Base-by-base conservation (phyloP, 306 rosid genomes). In the Dalbergia cochinchinensis region DNA sequence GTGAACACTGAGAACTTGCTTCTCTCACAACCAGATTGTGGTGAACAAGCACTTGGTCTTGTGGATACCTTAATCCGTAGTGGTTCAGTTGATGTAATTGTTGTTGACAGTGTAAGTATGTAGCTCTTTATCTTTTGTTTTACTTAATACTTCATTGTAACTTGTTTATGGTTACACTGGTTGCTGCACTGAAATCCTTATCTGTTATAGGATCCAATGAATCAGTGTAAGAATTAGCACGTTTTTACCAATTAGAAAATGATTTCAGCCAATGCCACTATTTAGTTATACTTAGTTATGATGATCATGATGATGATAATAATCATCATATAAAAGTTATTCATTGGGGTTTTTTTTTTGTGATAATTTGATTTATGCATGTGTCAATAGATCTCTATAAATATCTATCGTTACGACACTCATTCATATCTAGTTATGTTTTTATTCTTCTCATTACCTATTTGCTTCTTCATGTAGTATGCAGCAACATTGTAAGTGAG, bases 81-180 rank as follows among this genome's bases (percentile, higher is more conserved):
- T 86, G 93, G 99, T 79, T 92, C 99, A 50, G 89, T 92, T 80
- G 99, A 94, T 81, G 99, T 94, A 57, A 83, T 95, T 86, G 99
- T 94, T 85, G 93, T 94, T 78, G 97, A 91, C 84, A 94, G 97
- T 85, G 98, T 94, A 86, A 77, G 99, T 83, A 55, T 60, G 82
- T 76, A 85, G 79, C 79, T 66, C 63, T 47, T 74, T 64, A 19
- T 41, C 65, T 83, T 76, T 73, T 31, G 13, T 22, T 69, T 61
- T 48, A 33, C 8, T 50, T 55, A 51, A 6, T 61, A 5, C 58
- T 22, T 10, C 55, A 47, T 19, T 55, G 5, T 70, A 73, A 44
- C 34, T 62, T 26, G 51, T 65, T 10, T 55, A 65, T 54, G 50
- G 45, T 31, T 51, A 15, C 47, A 53, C 15, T 61, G 11, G 44